Base-by-base conservation (phyloP, 2,329 filamentous ascomycete genomes). In the Coniochaeta hoffmannii region DNA sequence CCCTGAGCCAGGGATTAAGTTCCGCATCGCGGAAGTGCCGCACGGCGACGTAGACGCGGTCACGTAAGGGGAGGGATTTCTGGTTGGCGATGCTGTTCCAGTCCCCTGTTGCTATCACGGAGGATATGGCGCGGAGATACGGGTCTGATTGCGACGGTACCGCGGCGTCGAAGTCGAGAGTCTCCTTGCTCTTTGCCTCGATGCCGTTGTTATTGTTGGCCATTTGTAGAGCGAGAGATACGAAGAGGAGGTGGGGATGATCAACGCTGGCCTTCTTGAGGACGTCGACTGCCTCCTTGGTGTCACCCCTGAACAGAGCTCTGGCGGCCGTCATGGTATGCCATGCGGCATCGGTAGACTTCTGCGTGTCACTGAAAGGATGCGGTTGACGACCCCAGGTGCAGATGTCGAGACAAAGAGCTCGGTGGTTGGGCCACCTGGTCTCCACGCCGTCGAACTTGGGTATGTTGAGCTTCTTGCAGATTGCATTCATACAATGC, bases 91-190 rank as follows among this genome's bases (percentile, higher is more conserved):
- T 87, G 38, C 81, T 79, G 17, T 80, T 75, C 90, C 90, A 94
- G 66, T 90, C 81, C 4, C 87, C 86, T 0, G 85, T 89, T 10
- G 86, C 85, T 58, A 94, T 88, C 61, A 89, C 85, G 3, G 86
- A 85, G 24, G 90, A 89, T 50, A 94, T 87, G 6, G 88, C 89
- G 55, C 89, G 86, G 24, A 94, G 79, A 65, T 92, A 93, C 0
- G 89, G 86, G 63, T 94, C 88, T 0, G 86, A 84, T 58, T 87
- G 81, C 57, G 80, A 82, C 26, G 83, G 80, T 14, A 82, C 75
- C 2, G 73, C 73, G 56, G 81, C 79, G 65, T 84, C 81, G 62
- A 83, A 81, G 61, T 83, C 80, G 24, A 84, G 73, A 57, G 79
- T 69, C 3, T 51, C 30, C 12, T 19, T 31, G 31, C 9, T 7